Evolutionary conservation across 208 protist genomes (phyloP).

Genomic region (Trypanosoma theileri): DNA sequence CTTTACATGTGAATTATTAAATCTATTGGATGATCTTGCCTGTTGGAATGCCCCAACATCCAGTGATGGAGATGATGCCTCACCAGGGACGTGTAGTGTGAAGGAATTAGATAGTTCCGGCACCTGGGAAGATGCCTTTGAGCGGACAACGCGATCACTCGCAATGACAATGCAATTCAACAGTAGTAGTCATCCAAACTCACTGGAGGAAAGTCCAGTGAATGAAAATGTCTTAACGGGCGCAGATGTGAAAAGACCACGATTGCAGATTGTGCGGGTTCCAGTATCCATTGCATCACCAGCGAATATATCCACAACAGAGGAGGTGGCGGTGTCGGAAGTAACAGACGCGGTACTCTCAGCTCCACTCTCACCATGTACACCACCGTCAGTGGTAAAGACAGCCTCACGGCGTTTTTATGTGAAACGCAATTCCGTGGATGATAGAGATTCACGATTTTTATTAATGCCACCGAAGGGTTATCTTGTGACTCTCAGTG

Average conservation of each 20-base stretch:
- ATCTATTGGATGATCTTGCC: slow-evolving; percentile 19
- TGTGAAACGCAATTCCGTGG: background rate
- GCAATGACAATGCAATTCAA: too few relatives aligned
- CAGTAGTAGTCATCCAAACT: too few relatives aligned
- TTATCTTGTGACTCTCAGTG: slow-evolving; percentile 67
- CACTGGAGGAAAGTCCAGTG: background rate
- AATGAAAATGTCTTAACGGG: too few relatives aligned
- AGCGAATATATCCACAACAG: too few relatives aligned
- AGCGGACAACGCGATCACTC: background rate
- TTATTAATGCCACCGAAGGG: slow-evolving; percentile 53
- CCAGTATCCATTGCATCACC: too few relatives aligned
- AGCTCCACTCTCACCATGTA: too few relatives aligned
- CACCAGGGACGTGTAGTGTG: background rate
- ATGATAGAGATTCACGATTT: background rate
- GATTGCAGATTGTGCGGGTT: too few relatives aligned
- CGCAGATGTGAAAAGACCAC: too few relatives aligned
- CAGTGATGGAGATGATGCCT: background rate
- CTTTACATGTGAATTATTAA: slow-evolving; percentile 18
- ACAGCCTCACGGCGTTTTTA: background rate
- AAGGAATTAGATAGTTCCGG: background rate
- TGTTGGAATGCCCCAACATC: background rate
- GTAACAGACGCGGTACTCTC: too few relatives aligned
- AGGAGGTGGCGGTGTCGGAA: too few relatives aligned
- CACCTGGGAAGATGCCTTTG: background rate
- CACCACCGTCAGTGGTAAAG: too few relatives aligned